Conservation (phyloP, 202 grass and related monocot species). For the Panicum virgatum region DNA sequence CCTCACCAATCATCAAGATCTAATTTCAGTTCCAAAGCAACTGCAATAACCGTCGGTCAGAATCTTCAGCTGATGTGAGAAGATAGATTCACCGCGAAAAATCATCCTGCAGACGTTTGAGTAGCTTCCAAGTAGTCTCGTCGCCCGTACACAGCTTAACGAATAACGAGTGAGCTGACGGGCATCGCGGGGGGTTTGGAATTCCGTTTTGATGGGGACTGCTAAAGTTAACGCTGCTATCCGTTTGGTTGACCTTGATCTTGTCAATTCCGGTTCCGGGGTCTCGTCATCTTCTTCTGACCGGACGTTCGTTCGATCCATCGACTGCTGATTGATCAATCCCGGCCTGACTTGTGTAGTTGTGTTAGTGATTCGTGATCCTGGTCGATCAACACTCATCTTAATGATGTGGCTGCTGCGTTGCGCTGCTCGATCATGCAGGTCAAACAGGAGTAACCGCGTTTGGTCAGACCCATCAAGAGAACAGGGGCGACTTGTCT, state of each 20-base stretch:
- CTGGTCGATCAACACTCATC: background rate
- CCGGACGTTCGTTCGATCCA: background rate
- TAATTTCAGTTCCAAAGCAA: too few species aligned
- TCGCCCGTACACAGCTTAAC: background rate
- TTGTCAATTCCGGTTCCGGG: background rate
- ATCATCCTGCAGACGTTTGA: background rate
- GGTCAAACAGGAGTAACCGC: background rate
- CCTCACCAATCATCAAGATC: background rate
- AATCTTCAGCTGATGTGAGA: background rate
- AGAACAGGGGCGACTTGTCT: background rate
- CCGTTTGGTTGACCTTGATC: slow-evolving; percentile 27
- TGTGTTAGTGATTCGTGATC: too few species aligned
- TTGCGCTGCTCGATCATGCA: background rate
- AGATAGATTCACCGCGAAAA: too few species aligned
- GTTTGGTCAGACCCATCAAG: background rate
- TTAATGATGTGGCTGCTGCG: slow-evolving; percentile 13
- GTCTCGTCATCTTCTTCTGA: background rate
- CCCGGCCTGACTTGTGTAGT: background rate
- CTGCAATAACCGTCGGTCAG: background rate
- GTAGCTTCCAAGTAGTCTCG: background rate
- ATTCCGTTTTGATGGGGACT: slow-evolving; percentile 7
- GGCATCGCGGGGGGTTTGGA: background rate
- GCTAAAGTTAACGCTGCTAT: background rate
- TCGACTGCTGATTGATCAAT: background rate
- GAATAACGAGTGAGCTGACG: slow-evolving; percentile 9